Base-by-base conservation (phyloP, 176 grass and related monocot species). In the Ananas comosus region DNA sequence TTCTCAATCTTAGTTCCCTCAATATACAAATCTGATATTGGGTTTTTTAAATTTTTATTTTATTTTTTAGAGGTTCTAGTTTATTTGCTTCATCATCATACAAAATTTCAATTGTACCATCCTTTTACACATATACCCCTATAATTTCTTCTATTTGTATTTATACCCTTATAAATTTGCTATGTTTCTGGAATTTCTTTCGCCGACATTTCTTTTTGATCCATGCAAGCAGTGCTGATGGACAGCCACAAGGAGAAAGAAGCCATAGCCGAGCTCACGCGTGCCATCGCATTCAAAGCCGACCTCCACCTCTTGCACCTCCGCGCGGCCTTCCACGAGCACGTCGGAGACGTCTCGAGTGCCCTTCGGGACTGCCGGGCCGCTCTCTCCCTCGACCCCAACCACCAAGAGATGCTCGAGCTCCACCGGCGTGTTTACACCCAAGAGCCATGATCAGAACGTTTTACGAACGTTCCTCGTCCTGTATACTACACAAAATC, bases 371-470 rank as follows among this genome's bases (percentile, higher is more conserved):
- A 96, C 51, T 91, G 88, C 80, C 84, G 81, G 28, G 88, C 92
- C 3, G 92, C 92, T 24, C 92, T 96, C 23, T 96, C 70, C 68
- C 72, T 91, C 66, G 92, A 96, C 48, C 88, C 92, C 2, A 96
- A 88, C 27, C 88, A 91, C 73, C 92, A 91, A 75, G 92, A 96
- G 63, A 96, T 96, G 85, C 70, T 96, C 2, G 92, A 96, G 70
- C 88, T 96, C 82, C 92, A 87, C 66, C 88, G 85, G 78, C 82
- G 92, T 2, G 88, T 96, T 63, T 80, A 91, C 83, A 96, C 74
- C 78, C 92, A 89, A 85, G 92, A 96, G 51, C 83, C 78, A 56
- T 96, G 63, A 84, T 69, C 9, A 64, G 53, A 42, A 42, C 5
- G 5, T 23, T 42, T 42, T 42, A 9, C 1, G 22, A 13, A 2